Evolutionary conservation across 371 early-diverging fungal species (phyloP).

Genomic region (Umbelopsis sp.): DNA sequence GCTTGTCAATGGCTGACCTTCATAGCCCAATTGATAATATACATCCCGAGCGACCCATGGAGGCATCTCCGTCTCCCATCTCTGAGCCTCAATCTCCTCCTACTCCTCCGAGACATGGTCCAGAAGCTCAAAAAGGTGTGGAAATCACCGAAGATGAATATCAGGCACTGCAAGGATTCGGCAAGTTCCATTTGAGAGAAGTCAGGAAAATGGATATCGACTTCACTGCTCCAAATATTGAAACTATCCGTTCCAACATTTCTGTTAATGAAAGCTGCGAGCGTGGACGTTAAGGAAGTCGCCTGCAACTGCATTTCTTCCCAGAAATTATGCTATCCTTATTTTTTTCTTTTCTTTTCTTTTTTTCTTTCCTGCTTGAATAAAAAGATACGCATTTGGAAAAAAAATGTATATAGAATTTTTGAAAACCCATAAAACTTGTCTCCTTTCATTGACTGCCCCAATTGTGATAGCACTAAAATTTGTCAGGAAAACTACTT

Average conservation of each 20-base stretch:
- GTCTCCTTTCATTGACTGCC: too few relatives aligned
- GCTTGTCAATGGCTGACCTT: not conserved
- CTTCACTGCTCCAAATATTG: constrained; percentile 8
- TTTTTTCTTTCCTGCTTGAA: not conserved
- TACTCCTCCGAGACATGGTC: constrained; percentile 6
- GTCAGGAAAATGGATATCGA: constrained; percentile 10
- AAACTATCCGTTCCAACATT: constrained; percentile 12
- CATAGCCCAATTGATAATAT: constrained; percentile 15
- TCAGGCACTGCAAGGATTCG: constrained; percentile 50
- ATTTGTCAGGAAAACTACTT: not conserved
- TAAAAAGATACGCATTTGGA: too few relatives aligned
- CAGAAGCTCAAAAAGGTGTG: constrained; percentile 21
- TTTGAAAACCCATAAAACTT: too few relatives aligned
- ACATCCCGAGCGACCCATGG: not conserved
- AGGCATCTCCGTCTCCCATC: not conserved
- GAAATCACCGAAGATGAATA: constrained; percentile 48
- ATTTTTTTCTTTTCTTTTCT: not conserved
- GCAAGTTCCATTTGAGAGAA: constrained; percentile 27
- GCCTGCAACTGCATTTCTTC: not conserved
- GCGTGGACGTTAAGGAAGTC: constrained; percentile 3
- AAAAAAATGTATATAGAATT: too few relatives aligned
- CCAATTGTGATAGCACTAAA: not conserved
- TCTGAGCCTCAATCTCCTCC: constrained; percentile 14
- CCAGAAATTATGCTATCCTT: not conserved
- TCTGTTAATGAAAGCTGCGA: constrained; percentile 15